Evolutionary conservation across 2,329 filamentous ascomycete species (phyloP).

Genomic region (Verticillium nubilum): DNA sequence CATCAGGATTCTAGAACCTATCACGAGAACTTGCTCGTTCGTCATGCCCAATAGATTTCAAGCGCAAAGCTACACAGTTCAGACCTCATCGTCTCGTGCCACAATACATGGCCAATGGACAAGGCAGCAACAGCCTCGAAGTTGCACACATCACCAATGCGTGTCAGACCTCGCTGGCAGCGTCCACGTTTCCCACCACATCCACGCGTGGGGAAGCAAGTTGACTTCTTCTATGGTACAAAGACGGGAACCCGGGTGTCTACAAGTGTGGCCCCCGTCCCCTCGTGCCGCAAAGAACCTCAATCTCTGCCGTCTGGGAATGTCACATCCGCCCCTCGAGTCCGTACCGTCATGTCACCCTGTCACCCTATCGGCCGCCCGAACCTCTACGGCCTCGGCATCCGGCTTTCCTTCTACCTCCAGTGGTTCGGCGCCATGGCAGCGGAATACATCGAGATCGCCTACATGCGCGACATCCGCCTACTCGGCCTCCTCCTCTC

Average conservation of each 20-base stretch:
- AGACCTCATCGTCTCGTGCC: neutral
- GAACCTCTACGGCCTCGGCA: slow-evolving; percentile 28
- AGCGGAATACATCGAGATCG: slow-evolving; percentile 22
- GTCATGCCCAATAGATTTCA: neutral
- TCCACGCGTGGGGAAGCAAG: neutral
- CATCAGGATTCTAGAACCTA: neutral
- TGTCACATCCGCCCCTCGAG: neutral
- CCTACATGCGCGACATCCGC: slow-evolving; percentile 21
- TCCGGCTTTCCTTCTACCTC: slow-evolving; percentile 26
- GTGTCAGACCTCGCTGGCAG: neutral
- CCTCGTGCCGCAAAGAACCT: neutral
- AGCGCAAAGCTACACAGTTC: neutral
- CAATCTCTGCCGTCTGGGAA: neutral
- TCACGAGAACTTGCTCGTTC: neutral
- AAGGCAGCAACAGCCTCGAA: neutral
- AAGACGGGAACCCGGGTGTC: neutral
- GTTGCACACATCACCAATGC: neutral
- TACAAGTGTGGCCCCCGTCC: neutral
- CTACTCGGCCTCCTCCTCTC: slow-evolving; percentile 26
- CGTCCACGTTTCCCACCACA: neutral
- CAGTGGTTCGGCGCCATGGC: slow-evolving; percentile 29
- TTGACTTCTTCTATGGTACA: neutral
- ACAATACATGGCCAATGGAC: neutral
- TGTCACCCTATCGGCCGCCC: slow-evolving; percentile 20
- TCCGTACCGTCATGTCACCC: slow-evolving; percentile 12